A percentile compares a stretch with the other conserved stretches of the same genome.
These are phyloP conservation scores for Pseudocercospora fijiensis DNA, from an alignment of 2,329 filamentous ascomycete species.

Conservation along the genomic window DNA sequence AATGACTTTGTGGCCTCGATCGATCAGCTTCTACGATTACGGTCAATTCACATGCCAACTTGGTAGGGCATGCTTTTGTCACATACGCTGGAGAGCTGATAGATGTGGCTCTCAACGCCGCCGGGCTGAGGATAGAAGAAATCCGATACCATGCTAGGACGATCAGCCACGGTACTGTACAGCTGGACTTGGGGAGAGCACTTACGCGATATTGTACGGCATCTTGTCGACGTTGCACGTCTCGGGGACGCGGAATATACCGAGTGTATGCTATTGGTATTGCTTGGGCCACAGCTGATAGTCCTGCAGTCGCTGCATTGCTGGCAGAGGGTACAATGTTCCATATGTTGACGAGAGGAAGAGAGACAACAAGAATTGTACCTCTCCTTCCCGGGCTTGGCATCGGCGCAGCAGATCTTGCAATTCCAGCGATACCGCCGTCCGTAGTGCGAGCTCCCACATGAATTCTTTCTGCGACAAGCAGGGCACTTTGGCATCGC, in stretches of 20 bases:
- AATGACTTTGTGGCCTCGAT: constrained; percentile 96
- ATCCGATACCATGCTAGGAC: constrained; percentile 86
- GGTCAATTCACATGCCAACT: background rate
- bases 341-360: background rate
- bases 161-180: background rate
- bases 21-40: constrained; percentile 72
- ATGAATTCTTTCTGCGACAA: background rate
- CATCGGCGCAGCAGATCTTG: background rate
- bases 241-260: background rate
- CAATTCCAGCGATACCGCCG: background rate
- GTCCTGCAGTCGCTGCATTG: constrained; percentile 14
- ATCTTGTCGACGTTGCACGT: constrained; percentile 42
- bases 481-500: background rate
- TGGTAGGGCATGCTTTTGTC: background rate
- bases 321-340: background rate
- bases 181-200: background rate
- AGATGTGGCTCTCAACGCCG: constrained; percentile 96
- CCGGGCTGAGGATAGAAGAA: constrained; percentile 98
- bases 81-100: constrained; percentile 78
- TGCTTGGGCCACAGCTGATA: constrained; percentile 11
- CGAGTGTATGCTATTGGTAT: constrained; percentile 1
- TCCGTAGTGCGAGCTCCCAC: background rate
- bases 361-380: too few relatives aligned
- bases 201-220: constrained; percentile 70
- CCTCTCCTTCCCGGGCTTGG: background rate